Evolutionary conservation across 495 filamentous ascomycete species (phyloP), one percentile per base, ranked within the genome.

Genomic region (Podospora pseudopauciseta): DNA sequence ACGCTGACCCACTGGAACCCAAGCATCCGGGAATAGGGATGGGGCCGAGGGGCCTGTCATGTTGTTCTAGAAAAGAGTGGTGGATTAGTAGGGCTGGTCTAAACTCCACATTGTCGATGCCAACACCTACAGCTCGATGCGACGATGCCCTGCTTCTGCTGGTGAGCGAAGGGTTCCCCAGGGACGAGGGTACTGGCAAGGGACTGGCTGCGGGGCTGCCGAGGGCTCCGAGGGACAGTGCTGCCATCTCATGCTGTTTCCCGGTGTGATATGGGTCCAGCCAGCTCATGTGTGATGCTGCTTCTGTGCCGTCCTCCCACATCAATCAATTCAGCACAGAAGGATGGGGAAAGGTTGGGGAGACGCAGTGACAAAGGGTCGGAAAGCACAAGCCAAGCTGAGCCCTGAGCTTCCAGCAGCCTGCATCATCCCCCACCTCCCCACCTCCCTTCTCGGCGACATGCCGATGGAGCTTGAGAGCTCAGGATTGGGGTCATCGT

Each of bases 281-380:
- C 30, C 55, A 58, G 23, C 23, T 18, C n/a, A 58, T 58, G 55
- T 58, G 55, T 20, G n/a, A 26, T 58, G 55, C 55, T 58, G 55
- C 55, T 58, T 58, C 55, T 58, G 55, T 19, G 0, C n/a, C 23
- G 39, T 49, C 39, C 39, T 49, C 39, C 39, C 39, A 62, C 57
- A 60, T 28, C 20, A 23, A 23, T 23, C 23, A 23, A 23, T 23
- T 27, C n/a, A 30, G 56, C 27, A 18, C 15, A 20, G 60, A 59
- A 23, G 23, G 23, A 23, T 23, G 9, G 27, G 53, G 62, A 57
- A 64, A 66, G 68, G 68, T 69, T 63, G 64, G 68, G 64, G 68
- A 63, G 23, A 68, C 53, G 67, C 67, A 65, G 56, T n/a, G 2
- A 28, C 26, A 26, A 23, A 56, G 9, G 27, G 11, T 7, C 0